Base-by-base conservation (phyloP, 2,329 filamentous ascomycete species). In the Neophaeococcomyces aloes region DNA sequence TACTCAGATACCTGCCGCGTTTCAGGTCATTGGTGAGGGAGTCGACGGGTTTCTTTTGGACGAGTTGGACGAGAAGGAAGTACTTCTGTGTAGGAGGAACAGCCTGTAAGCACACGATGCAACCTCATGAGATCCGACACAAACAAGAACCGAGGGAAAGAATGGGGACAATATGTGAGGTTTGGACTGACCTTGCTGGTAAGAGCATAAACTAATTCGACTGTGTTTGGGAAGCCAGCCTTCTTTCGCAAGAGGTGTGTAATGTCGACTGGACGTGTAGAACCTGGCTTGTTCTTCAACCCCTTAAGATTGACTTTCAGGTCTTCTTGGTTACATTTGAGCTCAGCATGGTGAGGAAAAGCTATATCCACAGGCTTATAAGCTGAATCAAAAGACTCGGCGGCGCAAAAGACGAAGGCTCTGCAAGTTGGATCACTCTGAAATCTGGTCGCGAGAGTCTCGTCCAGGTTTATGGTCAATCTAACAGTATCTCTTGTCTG, bases 281-380 rank as follows among this genome's bases (percentile, higher is more conserved):
- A 93, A 17, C 91, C 91, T 5, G 89, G 86, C 62, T 91, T 94
- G 62, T 94, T 95, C 65, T 98, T 98, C 49, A 98, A 65, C 3
- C 91, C 91, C 53, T 91, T 83, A 53, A 94, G 73, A 60, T 96
- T 98, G n/a, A 83, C 82, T 62, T 89, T 91, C 53, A 95, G 75
- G 45, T 95, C 86, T 27, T 83, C 83, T 7, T 79, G 75, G 55
- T 98, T 98, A 44, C 94, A 78, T 59, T 87, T 89, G 45, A 98
- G 74, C 60, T 98, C 91, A 25, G 91, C 83, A 64, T 95, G 87
- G 55, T 89, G 79, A 1, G 91, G 91, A 53, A 98, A 98, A 0
- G 85, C 69, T 42, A 98, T 79, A 49, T 96, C 86, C 49, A 85
- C 83, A 2, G 68, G 61, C 13, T 74, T 76, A 11, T 72, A 64